Conservation (phyloP, 768 basidiomycete species). For the Russula olivacea region DNA sequence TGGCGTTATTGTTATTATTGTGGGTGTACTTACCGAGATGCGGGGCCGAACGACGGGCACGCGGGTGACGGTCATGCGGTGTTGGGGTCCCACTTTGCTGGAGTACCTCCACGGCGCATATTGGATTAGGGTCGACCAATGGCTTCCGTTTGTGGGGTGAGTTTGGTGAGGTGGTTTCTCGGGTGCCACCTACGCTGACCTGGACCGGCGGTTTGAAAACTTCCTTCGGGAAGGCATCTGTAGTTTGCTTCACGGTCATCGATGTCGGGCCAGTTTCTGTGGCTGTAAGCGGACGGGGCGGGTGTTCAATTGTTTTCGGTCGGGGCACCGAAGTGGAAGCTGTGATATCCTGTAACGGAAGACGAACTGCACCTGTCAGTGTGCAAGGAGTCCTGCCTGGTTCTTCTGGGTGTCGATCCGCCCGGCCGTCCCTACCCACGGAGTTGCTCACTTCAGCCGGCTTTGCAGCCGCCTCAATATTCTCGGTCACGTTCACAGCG, state of each 20-base stretch:
- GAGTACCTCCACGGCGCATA: not conserved
- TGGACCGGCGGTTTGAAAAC: not conserved
- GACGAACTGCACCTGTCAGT: not conserved
- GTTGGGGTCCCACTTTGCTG: not conserved
- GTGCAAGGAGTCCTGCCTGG: not conserved
- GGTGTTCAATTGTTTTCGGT: not conserved
- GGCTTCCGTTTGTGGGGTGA: slow-evolving; percentile 10
- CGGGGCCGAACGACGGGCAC: slow-evolving; percentile 13
- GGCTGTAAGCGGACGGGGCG: not conserved
- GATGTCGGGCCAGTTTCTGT: not conserved
- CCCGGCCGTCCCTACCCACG: not conserved
- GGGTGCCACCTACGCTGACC: not conserved
- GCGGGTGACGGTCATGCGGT: not conserved
- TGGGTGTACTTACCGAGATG: slow-evolving; percentile 10
- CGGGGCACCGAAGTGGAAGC: not conserved
- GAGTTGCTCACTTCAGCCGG: not conserved
- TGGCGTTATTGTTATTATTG: not conserved
- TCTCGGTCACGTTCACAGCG: not conserved
- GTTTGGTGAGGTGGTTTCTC: not conserved
- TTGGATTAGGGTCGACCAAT: not conserved
- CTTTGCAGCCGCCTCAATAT: not conserved
- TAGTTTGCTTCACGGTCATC: not conserved
- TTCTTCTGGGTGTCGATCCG: not conserved
- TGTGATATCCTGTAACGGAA: slow-evolving; percentile 9
- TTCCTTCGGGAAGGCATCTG: not conserved